Evolutionary conservation across 2,329 filamentous ascomycete species (phyloP).

Genomic region (Westerdykella ornata): DNA sequence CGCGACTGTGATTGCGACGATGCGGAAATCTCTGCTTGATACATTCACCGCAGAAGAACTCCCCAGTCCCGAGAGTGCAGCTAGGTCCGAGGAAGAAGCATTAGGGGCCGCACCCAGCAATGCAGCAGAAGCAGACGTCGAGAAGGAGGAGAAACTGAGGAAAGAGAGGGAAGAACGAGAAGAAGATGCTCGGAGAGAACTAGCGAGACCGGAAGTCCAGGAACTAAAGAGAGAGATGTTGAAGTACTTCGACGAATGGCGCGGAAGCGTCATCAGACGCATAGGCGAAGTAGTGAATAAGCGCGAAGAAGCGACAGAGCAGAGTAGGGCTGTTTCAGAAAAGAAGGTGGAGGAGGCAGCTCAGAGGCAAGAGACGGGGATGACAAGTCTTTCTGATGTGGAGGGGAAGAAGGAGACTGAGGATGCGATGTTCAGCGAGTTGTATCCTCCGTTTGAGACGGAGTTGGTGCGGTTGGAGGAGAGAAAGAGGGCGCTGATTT

Average conservation of each 20-base stretch:
- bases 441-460: constrained; percentile 40
- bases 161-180: constrained; percentile 28
- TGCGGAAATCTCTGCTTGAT: constrained; percentile 42
- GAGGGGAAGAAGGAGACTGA: constrained; percentile 28
- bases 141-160: constrained; percentile 27
- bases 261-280: constrained; percentile 60
- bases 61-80: constrained; percentile 7
- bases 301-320: constrained; percentile 29
- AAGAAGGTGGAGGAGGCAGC: constrained; percentile 16
- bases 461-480: constrained; percentile 51
- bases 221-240: constrained; percentile 66
- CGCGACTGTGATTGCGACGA: constrained; percentile 43
- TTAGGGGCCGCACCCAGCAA: constrained; percentile 20
- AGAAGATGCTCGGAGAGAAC: constrained; percentile 41
- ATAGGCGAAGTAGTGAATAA: constrained; percentile 58
- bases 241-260: constrained; percentile 74
- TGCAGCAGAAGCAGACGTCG: constrained; percentile 19
- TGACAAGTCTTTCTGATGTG: constrained; percentile 22
- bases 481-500: constrained; percentile 58
- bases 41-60: constrained; percentile 35
- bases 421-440: constrained; percentile 35
- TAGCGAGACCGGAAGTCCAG: constrained; percentile 47
- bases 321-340: constrained; percentile 19
- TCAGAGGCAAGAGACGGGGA: constrained; percentile 24
- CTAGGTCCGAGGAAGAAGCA: constrained; percentile 19